These are phyloP conservation scores for Chloris gayana DNA, from an alignment of 176 grass and related monocot species.

Conservation along the genomic window DNA sequence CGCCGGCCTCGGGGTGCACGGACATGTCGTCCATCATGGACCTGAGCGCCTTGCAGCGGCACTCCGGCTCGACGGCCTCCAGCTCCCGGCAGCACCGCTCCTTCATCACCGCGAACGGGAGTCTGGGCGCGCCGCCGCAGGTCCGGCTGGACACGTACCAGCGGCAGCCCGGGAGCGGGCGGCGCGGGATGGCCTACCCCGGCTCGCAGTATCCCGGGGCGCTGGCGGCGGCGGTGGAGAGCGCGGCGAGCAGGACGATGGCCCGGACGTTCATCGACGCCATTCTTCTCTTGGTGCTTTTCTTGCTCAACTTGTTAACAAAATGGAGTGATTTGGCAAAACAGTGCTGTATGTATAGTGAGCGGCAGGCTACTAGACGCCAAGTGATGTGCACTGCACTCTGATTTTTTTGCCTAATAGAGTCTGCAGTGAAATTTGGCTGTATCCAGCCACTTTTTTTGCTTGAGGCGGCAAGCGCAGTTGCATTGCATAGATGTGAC, in stretches of 20 bases:
- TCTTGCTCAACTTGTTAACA: neutral
- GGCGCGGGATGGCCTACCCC: conserved; percentile 16
- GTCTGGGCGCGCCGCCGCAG: neutral
- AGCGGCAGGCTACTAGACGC: too few species aligned
- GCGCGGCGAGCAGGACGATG: neutral
- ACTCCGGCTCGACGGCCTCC: neutral
- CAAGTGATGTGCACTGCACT: too few species aligned
- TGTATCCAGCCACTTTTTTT: too few species aligned
- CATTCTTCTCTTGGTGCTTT: neutral
- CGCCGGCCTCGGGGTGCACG: too few species aligned
- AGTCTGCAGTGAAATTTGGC: too few species aligned
- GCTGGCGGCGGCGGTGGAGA: neutral
- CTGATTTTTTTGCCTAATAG: too few species aligned
- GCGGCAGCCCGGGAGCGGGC: neutral
- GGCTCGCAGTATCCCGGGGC: neutral
- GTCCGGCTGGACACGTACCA: conserved; percentile 13
- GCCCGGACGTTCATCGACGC: neutral
- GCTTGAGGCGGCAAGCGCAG: too few species aligned
- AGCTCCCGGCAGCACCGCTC: conserved; percentile 20
- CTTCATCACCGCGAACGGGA: neutral
- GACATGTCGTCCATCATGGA: neutral
- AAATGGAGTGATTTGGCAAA: too few species aligned
- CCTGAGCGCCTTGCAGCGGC: conserved; percentile 1
- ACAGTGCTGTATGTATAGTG: neutral
- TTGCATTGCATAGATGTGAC: too few species aligned